A percentile compares a stretch with the other conserved stretches of the same genome.
Conservation (phyloP, 1,139 yeast genomes). For the Yamadazyma membranifaciens region DNA sequence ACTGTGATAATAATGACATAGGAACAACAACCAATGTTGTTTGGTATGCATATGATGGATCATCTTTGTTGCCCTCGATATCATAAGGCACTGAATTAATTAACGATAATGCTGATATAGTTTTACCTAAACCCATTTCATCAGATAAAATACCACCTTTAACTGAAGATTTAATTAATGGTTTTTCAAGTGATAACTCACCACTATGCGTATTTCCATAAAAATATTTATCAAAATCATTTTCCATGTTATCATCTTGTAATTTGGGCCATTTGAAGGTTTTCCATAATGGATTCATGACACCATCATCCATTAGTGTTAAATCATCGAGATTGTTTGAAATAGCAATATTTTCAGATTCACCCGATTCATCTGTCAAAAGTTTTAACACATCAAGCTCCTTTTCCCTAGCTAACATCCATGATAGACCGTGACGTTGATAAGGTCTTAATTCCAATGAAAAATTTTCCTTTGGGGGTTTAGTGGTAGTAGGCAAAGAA, state of each 20-base stretch:
- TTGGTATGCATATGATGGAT: slow-evolving; percentile 51
- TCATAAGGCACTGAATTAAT: slow-evolving; percentile 65
- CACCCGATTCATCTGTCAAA: slow-evolving; percentile 21
- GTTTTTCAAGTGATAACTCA: slow-evolving; percentile 67
- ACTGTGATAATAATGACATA: slow-evolving; percentile 85
- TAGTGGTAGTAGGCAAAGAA: slow-evolving; percentile 58
- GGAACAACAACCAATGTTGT: slow-evolving; percentile 87
- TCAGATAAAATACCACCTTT: slow-evolving; percentile 93
- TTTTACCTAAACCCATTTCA: slow-evolving; percentile 96
- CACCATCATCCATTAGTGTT: slow-evolving; percentile 41
- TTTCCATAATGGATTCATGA: slow-evolving; percentile 86
- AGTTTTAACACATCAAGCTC: slow-evolving; percentile 43
- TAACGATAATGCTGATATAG: slow-evolving; percentile 78
- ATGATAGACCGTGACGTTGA: slow-evolving; percentile 76
- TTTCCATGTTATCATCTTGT: slow-evolving; percentile 2
- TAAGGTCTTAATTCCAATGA: slow-evolving; percentile 60
- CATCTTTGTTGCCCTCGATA: slow-evolving; percentile 11
- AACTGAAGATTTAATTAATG: slow-evolving; percentile 55
- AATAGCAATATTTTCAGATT: neutral
- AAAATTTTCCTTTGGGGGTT: slow-evolving; percentile 58
- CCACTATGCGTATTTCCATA: slow-evolving; percentile 86
- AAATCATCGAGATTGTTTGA: slow-evolving; percentile 25
- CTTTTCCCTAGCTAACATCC: slow-evolving; percentile 74
- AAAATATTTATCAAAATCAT: slow-evolving; percentile 35
- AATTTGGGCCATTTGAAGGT: slow-evolving; percentile 72